A percentile compares a stretch with the other conserved stretches of the same genome.
phyloP scores from a whole-genome alignment of 1,139 yeast species.

The Geotrichum restrictum region DNA sequence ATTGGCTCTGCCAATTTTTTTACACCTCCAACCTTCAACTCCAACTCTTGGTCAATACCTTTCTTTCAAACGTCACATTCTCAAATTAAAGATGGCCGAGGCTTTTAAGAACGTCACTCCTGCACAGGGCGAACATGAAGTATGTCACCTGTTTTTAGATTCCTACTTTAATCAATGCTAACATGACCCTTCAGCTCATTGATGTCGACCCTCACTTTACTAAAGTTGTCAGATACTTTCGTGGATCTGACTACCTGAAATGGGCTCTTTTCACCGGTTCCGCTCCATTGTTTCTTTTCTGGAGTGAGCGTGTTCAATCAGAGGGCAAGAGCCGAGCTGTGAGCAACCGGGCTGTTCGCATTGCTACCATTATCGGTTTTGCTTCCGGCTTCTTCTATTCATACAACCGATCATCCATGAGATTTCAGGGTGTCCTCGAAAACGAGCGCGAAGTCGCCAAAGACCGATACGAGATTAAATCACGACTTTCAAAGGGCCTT shows the following conservation, averaged over 20 bases:
- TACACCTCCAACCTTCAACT: conserved; percentile 2
- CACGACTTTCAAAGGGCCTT: conserved; percentile 60
- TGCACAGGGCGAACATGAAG: conserved; percentile 21
- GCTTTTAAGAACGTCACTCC: conserved; percentile 21
- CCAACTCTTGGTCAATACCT: conserved; percentile 5
- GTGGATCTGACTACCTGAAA: conserved; percentile 60
- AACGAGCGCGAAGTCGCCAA: conserved; percentile 65
- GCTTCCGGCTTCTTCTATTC: conserved; percentile 70
- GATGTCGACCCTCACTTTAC: conserved; percentile 77
- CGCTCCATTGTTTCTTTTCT: conserved; percentile 59
- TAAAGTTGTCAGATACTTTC: conserved; percentile 68
- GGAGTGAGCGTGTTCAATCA: conserved; percentile 51
- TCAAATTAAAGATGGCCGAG: conserved; percentile 16
- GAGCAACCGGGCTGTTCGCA: conserved; percentile 55
- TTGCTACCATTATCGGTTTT: conserved; percentile 58
- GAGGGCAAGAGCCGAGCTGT: conserved; percentile 57
- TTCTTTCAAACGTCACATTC: conserved; percentile 1
- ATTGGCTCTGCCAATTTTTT: conserved; percentile 7
- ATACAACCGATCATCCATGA: conserved; percentile 57
- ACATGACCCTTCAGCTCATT: conserved; percentile 41
- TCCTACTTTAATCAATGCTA: background rate
- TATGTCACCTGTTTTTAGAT: background rate
- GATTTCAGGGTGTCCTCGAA: conserved; percentile 79
- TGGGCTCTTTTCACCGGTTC: conserved; percentile 64
- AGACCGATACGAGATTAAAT: conserved; percentile 73